Percentiles rank a stretch among this genome's conserved stretches.
These are phyloP conservation scores for Chrysochromulina parva DNA, from an alignment of 78 protist species.

Conservation along the genomic window DNA sequence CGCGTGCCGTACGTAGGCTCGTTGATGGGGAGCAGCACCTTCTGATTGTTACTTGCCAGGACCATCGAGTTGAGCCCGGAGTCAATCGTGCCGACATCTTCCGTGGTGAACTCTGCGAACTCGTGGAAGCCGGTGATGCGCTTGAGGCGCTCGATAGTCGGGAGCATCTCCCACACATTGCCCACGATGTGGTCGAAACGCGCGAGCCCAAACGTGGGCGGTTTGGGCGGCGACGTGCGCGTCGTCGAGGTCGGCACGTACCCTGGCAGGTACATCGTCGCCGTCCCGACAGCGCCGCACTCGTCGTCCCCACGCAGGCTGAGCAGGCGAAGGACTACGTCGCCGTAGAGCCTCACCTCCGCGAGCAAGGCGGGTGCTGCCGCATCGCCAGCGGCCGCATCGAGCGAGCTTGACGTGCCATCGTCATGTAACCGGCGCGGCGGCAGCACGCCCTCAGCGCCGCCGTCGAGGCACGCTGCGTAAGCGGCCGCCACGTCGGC, in stretches of 20 bases:
- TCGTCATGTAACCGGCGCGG: not conserved
- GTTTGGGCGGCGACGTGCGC: not conserved
- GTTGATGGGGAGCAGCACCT: not conserved
- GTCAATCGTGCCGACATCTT: constrained; percentile 15
- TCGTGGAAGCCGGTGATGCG: not conserved
- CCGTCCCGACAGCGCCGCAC: not conserved
- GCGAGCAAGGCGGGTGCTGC: not conserved
- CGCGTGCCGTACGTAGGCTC: constrained; percentile 8
- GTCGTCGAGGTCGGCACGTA: not conserved
- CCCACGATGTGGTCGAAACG: not conserved
- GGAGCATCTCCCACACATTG: not conserved
- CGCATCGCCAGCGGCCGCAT: not conserved
- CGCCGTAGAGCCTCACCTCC: not conserved
- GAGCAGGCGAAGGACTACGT: not conserved
- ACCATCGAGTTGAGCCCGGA: constrained; percentile 23
- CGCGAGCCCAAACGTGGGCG: not conserved
- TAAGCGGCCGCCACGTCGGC: not conserved
- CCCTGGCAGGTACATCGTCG: not conserved
- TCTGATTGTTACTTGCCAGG: not conserved
- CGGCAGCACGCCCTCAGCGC: not conserved
- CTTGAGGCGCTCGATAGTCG: not conserved
- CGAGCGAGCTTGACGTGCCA: not conserved
- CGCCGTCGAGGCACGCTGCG: not conserved
- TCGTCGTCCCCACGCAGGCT: not conserved
- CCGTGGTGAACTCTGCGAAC: not conserved